phyloP scores from a whole-genome alignment of 305 asterid genomes.

The Coffea humblotiana region DNA sequence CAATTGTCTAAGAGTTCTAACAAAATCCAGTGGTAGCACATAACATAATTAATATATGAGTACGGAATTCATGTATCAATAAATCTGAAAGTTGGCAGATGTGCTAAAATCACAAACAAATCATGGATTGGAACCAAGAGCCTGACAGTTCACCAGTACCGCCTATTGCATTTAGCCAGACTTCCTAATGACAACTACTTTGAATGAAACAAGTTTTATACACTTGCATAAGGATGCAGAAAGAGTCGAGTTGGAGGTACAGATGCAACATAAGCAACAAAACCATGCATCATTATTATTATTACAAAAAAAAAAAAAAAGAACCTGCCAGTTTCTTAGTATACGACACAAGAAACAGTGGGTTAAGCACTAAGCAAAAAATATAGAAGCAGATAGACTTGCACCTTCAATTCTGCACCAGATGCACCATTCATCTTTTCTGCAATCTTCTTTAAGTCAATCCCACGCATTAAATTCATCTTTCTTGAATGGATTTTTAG shows the following conservation, averaged over 20 bases:
- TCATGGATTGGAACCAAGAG: not conserved
- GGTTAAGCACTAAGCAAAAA: not conserved
- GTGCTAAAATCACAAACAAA: not conserved
- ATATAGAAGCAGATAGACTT: not conserved
- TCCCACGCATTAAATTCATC: constrained; percentile 65
- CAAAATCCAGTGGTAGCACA: not conserved
- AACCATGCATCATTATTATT: not conserved
- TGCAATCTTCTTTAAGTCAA: constrained; percentile 89
- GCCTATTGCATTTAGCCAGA: not conserved
- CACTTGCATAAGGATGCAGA: not conserved
- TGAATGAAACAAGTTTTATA: not conserved
- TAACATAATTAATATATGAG: not conserved
- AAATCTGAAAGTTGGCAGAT: not conserved
- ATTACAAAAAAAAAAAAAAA: no score
- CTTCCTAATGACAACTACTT: not conserved
- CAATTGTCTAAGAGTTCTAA: not conserved
- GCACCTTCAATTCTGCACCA: constrained; percentile 90
- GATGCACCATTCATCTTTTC: constrained; percentile 96
- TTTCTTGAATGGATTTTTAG: constrained; percentile 41
- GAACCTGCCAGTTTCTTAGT: not conserved
- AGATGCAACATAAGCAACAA: not conserved
- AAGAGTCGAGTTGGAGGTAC: not conserved
- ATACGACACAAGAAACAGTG: not conserved
- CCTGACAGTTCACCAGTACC: not conserved
- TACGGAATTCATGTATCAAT: not conserved